phyloP scores from a whole-genome alignment of 2,329 filamentous ascomycete genomes.

The Calonectria montana region DNA sequence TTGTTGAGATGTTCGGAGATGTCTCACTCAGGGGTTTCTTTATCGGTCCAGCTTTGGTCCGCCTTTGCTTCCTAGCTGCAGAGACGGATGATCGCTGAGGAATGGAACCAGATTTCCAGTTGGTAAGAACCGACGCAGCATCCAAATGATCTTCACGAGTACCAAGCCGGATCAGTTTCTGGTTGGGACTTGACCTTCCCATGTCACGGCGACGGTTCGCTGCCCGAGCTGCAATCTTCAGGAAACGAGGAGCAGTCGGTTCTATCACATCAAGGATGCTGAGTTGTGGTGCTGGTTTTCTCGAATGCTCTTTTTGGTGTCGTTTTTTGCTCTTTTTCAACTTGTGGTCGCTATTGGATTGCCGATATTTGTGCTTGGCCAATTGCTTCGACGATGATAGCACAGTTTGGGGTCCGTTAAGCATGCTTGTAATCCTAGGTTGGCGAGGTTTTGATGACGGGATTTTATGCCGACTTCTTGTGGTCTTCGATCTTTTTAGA shows the following conservation, averaged over 20 bases:
- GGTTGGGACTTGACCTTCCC: conserved; percentile 66
- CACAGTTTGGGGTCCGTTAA: conserved; percentile 27
- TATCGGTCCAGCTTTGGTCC: conserved; percentile 11
- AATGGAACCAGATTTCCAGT: conserved; percentile 68
- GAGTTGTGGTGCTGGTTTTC: conserved; percentile 50
- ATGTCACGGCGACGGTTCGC: conserved; percentile 59
- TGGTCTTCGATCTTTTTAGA: conserved; percentile 41
- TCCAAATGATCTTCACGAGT: conserved; percentile 71
- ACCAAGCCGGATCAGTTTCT: conserved; percentile 70
- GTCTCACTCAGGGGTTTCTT: conserved; percentile 35
- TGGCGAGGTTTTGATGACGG: conserved; percentile 39
- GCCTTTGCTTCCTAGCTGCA: conserved; percentile 32
- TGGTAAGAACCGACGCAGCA: conserved; percentile 61
- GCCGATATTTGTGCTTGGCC: conserved; percentile 33
- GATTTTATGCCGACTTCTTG: conserved; percentile 35
- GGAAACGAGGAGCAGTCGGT: conserved; percentile 64
- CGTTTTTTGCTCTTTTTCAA: conserved; percentile 16
- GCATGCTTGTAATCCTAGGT: conserved; percentile 47
- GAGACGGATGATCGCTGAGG: conserved; percentile 53
- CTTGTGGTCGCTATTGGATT: conserved; percentile 17
- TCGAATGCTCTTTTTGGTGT: conserved; percentile 1
- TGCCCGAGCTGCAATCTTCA: conserved; percentile 71
- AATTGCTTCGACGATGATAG: conserved; percentile 20
- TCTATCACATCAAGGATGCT: conserved; percentile 72
- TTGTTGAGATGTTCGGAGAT: conserved; percentile 36